Base-by-base conservation (phyloP, 371 early-diverging fungal genomes). In the Phascolomyces articulosus region DNA sequence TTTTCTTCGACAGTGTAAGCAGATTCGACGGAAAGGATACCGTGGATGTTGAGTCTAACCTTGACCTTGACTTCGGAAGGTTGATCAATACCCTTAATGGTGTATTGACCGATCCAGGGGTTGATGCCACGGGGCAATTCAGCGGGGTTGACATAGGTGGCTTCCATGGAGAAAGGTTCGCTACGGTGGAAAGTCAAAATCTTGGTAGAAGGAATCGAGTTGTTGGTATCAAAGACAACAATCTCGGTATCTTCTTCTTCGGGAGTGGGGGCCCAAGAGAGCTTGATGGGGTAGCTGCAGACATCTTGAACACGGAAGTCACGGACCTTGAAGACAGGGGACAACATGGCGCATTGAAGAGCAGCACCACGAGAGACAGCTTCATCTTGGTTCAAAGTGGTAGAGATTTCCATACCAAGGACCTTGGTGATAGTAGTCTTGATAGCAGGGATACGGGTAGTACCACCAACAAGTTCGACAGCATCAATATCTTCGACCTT, bases 271-370 rank as follows among this genome's bases (percentile, higher is more conserved):
- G 86, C 87, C 92, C 93, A 93, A 61, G 84, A 80, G 73, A 90
- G 78, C 72, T 86, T 86, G 72, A 83, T 80, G 57, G 83, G 83
- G 55, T 83, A 79, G 63, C 79, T 79, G 73, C 90, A 91, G 74
- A 94, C 85, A 82, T 98, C 98, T 70, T 93, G 87, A 68, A 97
- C 90, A 38, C 89, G 74, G 80, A 97, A 97, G 60, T 97, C 97
- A 68, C 98, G 95, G 68, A 97, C 97, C 81, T 94, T 94, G 92
- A 98, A 96, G 58, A 93, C 93, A n/a, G 98, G 98, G 38, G 96
- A 95, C 63, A 95, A 80, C 81, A 97, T 96, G 73, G 98, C 98
- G 82, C 98, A 97, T 85, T 94, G 94, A 55, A 97, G 87, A 49
- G 98, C 98, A 68, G 95, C 95, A 73, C 98, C 98, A 77, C 96